Evolutionary conservation across 2,329 filamentous ascomycete genomes (phyloP), one percentile per base, ranked within the genome.

Genomic region (Chaetomium olivaceum): DNA sequence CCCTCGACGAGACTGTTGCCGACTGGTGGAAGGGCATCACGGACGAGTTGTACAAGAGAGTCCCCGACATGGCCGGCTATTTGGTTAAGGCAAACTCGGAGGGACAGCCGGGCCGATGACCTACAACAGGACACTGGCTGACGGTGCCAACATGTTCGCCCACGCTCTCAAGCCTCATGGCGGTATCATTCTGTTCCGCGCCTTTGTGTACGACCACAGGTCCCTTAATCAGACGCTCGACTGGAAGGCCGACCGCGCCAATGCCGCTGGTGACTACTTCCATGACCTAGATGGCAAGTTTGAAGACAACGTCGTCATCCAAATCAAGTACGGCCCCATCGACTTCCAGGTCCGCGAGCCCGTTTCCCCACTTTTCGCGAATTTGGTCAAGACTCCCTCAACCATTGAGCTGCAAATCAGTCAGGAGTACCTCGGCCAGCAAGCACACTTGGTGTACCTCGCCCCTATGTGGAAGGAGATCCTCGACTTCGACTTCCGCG

Each of bases 241-340:
- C 73, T 91, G 88, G 87, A 85, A 82, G 59, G 83, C 83, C 1
- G 89, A 91, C 73, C 84, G 89, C 2, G 89, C 89, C 1, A 91
- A 90, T 62, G 89, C 88, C 0, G 88, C 87, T 0, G 87, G 90
- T 0, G 80, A 91, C 0, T 90, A 85, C 75, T 91, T 91, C 74
- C 79, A 85, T 19, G 80, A 81, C 0, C 80, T 91, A 0, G 89
- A 91, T 71, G 84, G 81, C 5, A 74, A 87, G 66, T 91, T 91
- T 64, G 86, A 89, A 25, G 85, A 88, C 55, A 91, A 91, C 56
- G 88, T 91, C 0, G 81, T 91, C 0, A 81, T 91, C 2, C 89
- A 92, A 73, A 87, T 91, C 76, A 92, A 91, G 75, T 90, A 89
- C 68, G 89, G 89, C 0, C 88, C 89, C 0, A 91, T 91, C 66